Evolutionary conservation across 202 grass and related monocot genomes (phyloP).

Genomic region (Brachypodium distachyon): DNA sequence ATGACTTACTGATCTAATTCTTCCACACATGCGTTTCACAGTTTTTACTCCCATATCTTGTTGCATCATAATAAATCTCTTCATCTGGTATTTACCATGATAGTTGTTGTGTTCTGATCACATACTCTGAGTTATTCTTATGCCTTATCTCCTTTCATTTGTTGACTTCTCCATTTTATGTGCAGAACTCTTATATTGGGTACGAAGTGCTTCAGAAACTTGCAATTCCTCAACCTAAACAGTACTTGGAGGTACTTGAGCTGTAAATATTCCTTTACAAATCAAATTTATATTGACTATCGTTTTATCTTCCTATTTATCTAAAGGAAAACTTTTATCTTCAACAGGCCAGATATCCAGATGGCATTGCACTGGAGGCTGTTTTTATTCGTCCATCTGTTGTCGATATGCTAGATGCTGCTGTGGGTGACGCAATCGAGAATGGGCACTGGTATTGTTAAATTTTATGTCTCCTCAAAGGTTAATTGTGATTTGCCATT

Average conservation of each 20-base stretch:
- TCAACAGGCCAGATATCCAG: conserved; percentile 76
- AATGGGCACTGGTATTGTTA: conserved; percentile 70
- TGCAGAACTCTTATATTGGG: conserved; percentile 93
- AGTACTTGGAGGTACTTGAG: conserved; percentile 83
- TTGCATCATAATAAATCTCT: not conserved
- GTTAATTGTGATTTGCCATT: not conserved
- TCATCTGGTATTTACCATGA: not conserved
- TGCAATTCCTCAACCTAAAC: conserved; percentile 91
- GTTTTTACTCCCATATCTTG: not conserved
- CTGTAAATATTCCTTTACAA: conserved; percentile 13
- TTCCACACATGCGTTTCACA: not conserved
- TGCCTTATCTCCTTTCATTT: conserved; percentile 15
- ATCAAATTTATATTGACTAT: conserved; percentile 20
- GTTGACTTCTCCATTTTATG: conserved; percentile 18
- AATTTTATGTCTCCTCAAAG: conserved; percentile 23
- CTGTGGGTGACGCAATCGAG: conserved; percentile 76
- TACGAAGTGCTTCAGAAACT: conserved; percentile 94
- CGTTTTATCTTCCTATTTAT: no score
- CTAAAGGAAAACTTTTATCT: no score
- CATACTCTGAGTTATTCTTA: not conserved
- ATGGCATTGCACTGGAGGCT: conserved; percentile 82
- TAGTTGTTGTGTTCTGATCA: not conserved
- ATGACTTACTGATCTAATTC: not conserved
- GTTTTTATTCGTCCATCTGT: conserved; percentile 93
- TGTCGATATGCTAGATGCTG: conserved; percentile 91